Evolutionary conservation across 805 yeast genomes (phyloP), one percentile per base, ranked within the genome.

Genomic region (Scheffersomyces lignosus): DNA sequence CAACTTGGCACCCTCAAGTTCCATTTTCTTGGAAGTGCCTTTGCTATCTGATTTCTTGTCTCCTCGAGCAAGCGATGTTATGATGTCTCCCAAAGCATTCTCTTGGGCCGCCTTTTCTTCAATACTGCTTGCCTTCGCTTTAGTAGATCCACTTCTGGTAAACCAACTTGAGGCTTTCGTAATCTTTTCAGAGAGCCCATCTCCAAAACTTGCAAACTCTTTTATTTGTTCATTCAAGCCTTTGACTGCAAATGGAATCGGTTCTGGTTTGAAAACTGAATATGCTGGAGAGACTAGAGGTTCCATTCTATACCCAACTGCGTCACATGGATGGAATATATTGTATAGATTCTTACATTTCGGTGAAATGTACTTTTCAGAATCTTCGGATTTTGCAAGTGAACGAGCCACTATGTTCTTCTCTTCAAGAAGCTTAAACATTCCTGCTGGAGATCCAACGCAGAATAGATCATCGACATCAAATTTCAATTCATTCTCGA

Each of bases 381-480:
- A 20, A 7, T 7, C 43, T 4, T 32, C 58, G 4, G 23, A 33
- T 8, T 52, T 47, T 2, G 50, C 29, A 14, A 44, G 43, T 8
- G 41, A 41, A 18, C 78, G 51, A 1, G 82, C 67, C 15, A 67
- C 63, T n/a, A 89, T 73, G 32, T 76, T 77, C 29, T 73, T 74
- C 30, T 82, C 76, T 45, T 79, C 81, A 27, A 93, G 74, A 22
- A 91, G 65, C 57, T 85, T 83, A 61, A 90, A 85, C 15, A 88
- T 80, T 1, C 96, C 97, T 24, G 86, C 76, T 0, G 98, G 99
- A 2, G 96, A 87, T 0, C 98, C 99, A 22, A 88, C 71, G 9
- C 86, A 80, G 56, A 88, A 90, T 45, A 80, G 75, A 45, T 83
- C 83, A 13, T 81, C 83, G 4, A 87, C 90, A 0, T 78, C 73